phyloP scores from a whole-genome alignment of 495 filamentous ascomycete species.

The Cercophora newfieldiana region DNA sequence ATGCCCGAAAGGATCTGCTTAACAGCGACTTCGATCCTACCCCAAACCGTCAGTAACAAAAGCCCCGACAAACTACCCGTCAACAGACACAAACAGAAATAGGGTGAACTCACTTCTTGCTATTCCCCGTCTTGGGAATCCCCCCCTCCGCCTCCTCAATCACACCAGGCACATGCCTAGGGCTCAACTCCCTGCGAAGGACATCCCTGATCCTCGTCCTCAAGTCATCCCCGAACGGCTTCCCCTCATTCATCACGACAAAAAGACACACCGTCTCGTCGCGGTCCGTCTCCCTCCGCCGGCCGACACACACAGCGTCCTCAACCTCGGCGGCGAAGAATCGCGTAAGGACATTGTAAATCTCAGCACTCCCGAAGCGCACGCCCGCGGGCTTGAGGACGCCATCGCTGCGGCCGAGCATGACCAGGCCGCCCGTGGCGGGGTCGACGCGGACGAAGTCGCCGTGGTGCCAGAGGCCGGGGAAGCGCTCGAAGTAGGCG shows the following conservation, averaged over 20 bases:
- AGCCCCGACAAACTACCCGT: background rate
- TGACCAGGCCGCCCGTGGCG: slow-evolving; percentile 71
- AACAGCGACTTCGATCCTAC: slow-evolving; percentile 80
- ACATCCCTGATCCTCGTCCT: slow-evolving; percentile 58
- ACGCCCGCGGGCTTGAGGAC: slow-evolving; percentile 78
- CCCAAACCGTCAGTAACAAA: background rate
- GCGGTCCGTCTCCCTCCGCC: slow-evolving; percentile 66
- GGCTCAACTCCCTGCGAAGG: slow-evolving; percentile 73
- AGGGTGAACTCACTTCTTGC: slow-evolving; percentile 73
- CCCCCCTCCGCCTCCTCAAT: slow-evolving; percentile 71
- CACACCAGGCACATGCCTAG: slow-evolving; percentile 82
- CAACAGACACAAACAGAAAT: background rate
- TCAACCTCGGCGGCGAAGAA: slow-evolving; percentile 76
- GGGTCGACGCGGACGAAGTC: slow-evolving; percentile 84
- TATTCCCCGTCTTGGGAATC: slow-evolving; percentile 86
- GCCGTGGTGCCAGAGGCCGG: slow-evolving; percentile 84
- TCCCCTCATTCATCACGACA: slow-evolving; percentile 65
- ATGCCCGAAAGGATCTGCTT: slow-evolving; percentile 92
- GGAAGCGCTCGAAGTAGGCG: slow-evolving; percentile 86
- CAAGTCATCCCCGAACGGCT: slow-evolving; percentile 52
- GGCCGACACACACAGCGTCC: slow-evolving; percentile 82
- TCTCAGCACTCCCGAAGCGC: slow-evolving; percentile 78
- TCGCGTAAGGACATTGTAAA: slow-evolving; percentile 85
- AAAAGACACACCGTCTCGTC: slow-evolving; percentile 90
- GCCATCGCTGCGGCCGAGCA: slow-evolving; percentile 80